Percentiles rank a stretch among this genome's conserved stretches.
These are phyloP conservation scores for Alternaria sp. DNA, from an alignment of 2,329 filamentous ascomycete species.

Conservation along the genomic window DNA sequence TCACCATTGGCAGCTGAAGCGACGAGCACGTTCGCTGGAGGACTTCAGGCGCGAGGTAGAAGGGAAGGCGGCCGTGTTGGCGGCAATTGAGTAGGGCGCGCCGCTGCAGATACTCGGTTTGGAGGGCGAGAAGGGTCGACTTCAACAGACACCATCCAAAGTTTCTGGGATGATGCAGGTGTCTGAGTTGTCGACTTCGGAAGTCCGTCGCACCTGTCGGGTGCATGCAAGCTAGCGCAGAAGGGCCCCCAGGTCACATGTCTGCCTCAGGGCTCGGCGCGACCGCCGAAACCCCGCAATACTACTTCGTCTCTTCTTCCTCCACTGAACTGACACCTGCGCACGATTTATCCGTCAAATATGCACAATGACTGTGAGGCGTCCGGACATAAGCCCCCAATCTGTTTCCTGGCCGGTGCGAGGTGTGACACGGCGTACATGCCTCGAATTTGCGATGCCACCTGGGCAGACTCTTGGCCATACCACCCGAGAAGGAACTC, in stretches of 20 bases:
- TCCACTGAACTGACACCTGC: neutral
- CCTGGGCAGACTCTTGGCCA: neutral
- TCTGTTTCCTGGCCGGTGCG: neutral
- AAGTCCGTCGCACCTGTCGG: neutral
- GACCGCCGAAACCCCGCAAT: neutral
- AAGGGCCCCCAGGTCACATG: neutral
- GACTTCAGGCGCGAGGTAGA: neutral
- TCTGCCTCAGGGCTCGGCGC: neutral
- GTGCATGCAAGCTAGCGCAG: neutral
- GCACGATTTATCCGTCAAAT: neutral
- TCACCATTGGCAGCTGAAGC: neutral
- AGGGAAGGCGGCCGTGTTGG: neutral
- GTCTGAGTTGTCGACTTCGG: neutral
- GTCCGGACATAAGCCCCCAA: neutral
- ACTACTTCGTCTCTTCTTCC: neutral
- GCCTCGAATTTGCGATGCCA: too few relatives aligned
- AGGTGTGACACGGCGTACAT: neutral
- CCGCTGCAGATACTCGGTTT: neutral
- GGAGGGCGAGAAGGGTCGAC: neutral
- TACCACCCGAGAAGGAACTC: neutral
- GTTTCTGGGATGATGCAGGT: neutral
- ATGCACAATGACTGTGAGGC: neutral
- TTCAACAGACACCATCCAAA: neutral
- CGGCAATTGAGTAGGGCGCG: neutral
- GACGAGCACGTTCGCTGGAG: neutral